Base-by-base conservation (phyloP, 1,139 yeast genomes). In the Geotrichum siamense region DNA sequence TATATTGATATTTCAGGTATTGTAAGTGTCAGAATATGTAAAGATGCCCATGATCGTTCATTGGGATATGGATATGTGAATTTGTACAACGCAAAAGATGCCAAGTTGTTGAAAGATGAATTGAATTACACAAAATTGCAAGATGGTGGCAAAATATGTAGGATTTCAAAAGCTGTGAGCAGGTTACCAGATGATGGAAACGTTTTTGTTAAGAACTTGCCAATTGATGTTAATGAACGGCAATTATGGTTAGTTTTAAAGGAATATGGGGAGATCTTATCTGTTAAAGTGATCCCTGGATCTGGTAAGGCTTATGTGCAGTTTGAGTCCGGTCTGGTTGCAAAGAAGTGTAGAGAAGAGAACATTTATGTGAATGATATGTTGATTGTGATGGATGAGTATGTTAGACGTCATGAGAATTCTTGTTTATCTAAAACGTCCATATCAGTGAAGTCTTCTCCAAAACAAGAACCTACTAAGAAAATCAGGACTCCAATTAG, bases 231-330 rank as follows among this genome's bases (percentile, higher is more conserved):
- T 5, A 20, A n/a, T n/a, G 30, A n/a, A n/a, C 41, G 35, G 25
- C 19, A 15, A 17, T 74, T 84, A 62, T 86, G 82, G 68, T 94
- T 83, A 62, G 82, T 93, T 46, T 84, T 84, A 70, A 76, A 87
- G 49, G 85, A 85, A 52, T 83, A 83, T 62, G 95, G 94, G 66
- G 76, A 73, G 62, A 81, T 84, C 55, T 73, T 84, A 64, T 82
- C 94, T 42, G 82, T 93, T 71, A 84, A 84, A 71, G 86, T 84
- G 63, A 91, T 91, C 55, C 74, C 82, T 54, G 93, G 73, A 63
- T 94, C 94, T 53, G 71, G 94, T 62, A 83, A 83, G 55, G 95
- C 93, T 66, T 84, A 82, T 63, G 95, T 86, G 53, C 94, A 84
- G 65, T 86, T 81, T 67, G 94, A 82, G 64, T 77, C 82, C 51